Evolutionary conservation across 768 basidiomycete species (phyloP).

Genomic region (Auricularia sp.): DNA sequence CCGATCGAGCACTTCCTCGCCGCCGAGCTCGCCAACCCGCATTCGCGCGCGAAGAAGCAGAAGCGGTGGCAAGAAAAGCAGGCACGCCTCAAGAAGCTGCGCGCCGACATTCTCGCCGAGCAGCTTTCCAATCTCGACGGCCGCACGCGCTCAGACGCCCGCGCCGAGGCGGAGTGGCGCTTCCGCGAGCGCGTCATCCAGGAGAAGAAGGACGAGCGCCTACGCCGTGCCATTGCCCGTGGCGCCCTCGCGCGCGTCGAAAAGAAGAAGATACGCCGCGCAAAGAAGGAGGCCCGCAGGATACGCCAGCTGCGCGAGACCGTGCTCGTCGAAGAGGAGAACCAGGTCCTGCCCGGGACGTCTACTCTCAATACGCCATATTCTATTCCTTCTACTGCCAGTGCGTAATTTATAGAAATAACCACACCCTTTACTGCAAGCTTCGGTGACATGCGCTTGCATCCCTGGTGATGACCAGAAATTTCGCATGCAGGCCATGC

Average conservation of each 20-base stretch:
- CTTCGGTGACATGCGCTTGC: too few relatives aligned
- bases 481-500: too few relatives aligned
- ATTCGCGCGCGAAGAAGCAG: conserved; percentile 74
- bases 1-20: conserved; percentile 59
- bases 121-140: conserved; percentile 41
- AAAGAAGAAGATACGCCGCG: not conserved
- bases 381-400: too few relatives aligned
- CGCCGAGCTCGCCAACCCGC: conserved; percentile 70
- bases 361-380: not conserved
- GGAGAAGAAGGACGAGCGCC: conserved; percentile 45
- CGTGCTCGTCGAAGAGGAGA: not conserved
- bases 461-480: too few relatives aligned
- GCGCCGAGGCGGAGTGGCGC: conserved; percentile 65
- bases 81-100: conserved; percentile 35
- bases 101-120: conserved; percentile 39
- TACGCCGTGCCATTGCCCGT: not conserved
- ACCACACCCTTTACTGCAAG: too few relatives aligned
- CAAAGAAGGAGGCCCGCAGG: not conserved
- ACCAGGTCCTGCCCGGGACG: not conserved
- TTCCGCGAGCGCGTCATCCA: conserved; percentile 52
- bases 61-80: conserved; percentile 58
- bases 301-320: not conserved
- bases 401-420: too few relatives aligned
- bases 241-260: not conserved
- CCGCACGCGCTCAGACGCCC: conserved; percentile 50